Conservation (phyloP, 331 rosid species). For the Saraca asoca region DNA sequence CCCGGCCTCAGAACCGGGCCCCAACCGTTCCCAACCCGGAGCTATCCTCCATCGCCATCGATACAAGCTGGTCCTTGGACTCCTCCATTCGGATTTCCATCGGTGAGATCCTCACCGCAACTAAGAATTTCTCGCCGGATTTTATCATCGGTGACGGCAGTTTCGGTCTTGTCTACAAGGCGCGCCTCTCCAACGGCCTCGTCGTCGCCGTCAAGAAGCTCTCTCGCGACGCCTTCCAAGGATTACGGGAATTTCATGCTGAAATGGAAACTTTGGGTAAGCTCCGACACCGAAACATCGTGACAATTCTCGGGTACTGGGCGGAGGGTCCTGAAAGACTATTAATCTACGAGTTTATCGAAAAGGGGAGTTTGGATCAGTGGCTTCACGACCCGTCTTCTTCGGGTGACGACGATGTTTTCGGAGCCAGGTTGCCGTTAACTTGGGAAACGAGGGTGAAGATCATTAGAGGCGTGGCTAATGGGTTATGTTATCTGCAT, state of each 20-base stretch:
- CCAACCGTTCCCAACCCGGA: constrained; percentile 5
- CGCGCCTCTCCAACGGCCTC: constrained; percentile 63
- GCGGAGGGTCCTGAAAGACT: constrained; percentile 66
- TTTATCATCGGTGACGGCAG: constrained; percentile 88
- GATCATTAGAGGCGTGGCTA: constrained; percentile 66
- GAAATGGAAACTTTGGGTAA: constrained; percentile 84
- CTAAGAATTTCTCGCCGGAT: constrained; percentile 64
- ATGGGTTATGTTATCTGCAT: constrained; percentile 65
- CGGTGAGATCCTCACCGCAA: constrained; percentile 65
- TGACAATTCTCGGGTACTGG: constrained; percentile 76
- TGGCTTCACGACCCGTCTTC: constrained; percentile 73
- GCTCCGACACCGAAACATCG: constrained; percentile 71
- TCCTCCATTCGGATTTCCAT: constrained; percentile 65
- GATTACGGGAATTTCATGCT: constrained; percentile 90
- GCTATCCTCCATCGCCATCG: constrained; percentile 38
- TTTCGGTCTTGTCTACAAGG: constrained; percentile 89
- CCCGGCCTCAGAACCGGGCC: background rate
- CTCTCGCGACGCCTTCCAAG: constrained; percentile 88
- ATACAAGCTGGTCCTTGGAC: constrained; percentile 67
- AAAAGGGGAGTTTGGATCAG: constrained; percentile 70
- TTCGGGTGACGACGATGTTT: constrained; percentile 20
- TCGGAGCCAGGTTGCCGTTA: constrained; percentile 42
- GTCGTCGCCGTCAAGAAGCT: constrained; percentile 82
- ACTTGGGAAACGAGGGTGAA: constrained; percentile 60
- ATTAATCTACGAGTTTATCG: constrained; percentile 74